Evolutionary conservation across 2,329 filamentous ascomycete genomes (phyloP).

Genomic region (Pseudofabraea citricarpa): DNA sequence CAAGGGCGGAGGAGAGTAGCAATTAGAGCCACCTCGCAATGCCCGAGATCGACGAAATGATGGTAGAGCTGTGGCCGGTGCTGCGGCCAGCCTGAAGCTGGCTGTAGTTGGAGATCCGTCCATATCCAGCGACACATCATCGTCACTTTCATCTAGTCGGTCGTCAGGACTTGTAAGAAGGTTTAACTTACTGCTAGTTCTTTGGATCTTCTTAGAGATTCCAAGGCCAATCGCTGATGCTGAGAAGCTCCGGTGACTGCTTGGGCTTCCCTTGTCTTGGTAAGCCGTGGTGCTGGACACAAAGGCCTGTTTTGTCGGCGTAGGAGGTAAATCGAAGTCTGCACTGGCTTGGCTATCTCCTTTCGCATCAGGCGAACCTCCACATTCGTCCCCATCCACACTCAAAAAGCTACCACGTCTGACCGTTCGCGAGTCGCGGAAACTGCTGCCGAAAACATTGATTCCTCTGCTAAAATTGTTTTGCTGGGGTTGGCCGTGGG

Average conservation of each 20-base stretch:
- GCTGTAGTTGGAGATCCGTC: slow-evolving; percentile 28
- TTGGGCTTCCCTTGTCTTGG: slow-evolving; percentile 23
- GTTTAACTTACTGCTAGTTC: slow-evolving; percentile 31
- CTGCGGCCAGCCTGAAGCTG: slow-evolving; percentile 29
- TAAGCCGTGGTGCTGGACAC: slow-evolving; percentile 20
- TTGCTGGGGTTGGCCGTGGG: slow-evolving; percentile 42
- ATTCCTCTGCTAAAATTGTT: slow-evolving; percentile 48
- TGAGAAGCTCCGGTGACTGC: slow-evolving; percentile 20
- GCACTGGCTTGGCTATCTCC: slow-evolving; percentile 52
- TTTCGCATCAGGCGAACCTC: slow-evolving; percentile 47
- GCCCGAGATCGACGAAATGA: slow-evolving; percentile 34
- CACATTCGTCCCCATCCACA: slow-evolving; percentile 60
- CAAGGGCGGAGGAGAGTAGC: slow-evolving; percentile 19
- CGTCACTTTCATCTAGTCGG: slow-evolving; percentile 20
- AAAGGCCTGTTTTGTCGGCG: slow-evolving; percentile 74
- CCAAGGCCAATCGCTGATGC: slow-evolving; percentile 20
- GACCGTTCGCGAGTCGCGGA: slow-evolving; percentile 38
- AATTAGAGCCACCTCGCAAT: slow-evolving; percentile 25
- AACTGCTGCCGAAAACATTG: slow-evolving; percentile 56
- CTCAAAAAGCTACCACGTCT: slow-evolving; percentile 67
- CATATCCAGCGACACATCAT: slow-evolving; percentile 21
- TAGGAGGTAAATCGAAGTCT: slow-evolving; percentile 80
- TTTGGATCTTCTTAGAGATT: slow-evolving; percentile 20
- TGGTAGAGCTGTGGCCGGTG: slow-evolving; percentile 30
- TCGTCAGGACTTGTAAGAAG: slow-evolving; percentile 23